A percentile compares a stretch with the other conserved stretches of the same genome.
Conservation (phyloP, 352 stramenopile genomes). For the Phytophthora ramorum region DNA sequence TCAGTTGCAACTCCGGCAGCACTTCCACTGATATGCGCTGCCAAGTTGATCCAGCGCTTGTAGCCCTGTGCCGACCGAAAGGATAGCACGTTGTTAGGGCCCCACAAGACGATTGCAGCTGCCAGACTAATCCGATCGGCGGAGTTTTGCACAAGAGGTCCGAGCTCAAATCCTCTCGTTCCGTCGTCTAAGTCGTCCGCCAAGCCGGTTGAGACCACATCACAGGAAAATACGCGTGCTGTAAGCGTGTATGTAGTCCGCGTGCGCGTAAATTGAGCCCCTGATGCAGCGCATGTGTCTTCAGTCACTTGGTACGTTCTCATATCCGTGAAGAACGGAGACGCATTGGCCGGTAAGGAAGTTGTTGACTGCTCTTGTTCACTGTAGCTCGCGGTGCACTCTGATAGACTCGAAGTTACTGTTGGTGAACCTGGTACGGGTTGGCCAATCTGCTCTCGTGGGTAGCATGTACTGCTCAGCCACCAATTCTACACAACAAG, state of each 20-base stretch:
- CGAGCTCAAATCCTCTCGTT: conserved; percentile 59
- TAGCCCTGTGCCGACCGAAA: conserved; percentile 60
- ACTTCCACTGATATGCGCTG: conserved; percentile 9
- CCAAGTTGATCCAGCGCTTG: conserved; percentile 48
- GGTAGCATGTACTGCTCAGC: conserved; percentile 50
- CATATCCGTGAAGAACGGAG: conserved; percentile 51
- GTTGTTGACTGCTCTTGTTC: conserved; percentile 39
- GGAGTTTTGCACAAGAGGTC: conserved; percentile 17
- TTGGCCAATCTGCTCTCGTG: conserved; percentile 35
- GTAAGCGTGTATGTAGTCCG: conserved; percentile 37
- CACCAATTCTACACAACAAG: conserved; percentile 64
- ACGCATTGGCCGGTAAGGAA: conserved; percentile 26
- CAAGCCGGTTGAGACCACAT: conserved; percentile 50
- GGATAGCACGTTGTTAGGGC: conserved; percentile 45
- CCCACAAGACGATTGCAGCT: conserved; percentile 49
- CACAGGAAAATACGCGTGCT: conserved; percentile 53
- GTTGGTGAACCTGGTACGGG: conserved; percentile 13
- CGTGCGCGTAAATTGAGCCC: conserved; percentile 38
- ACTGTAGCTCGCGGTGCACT: conserved; percentile 34
- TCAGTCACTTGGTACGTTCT: conserved; percentile 47
- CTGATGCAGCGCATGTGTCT: conserved; percentile 33
- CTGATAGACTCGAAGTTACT: conserved; percentile 9
- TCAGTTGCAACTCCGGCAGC: conserved; percentile 1
- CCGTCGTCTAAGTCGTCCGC: conserved; percentile 51
- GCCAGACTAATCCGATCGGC: conserved; percentile 44